These are phyloP conservation scores for Oryza meyeriana DNA, from an alignment of 176 grass and related monocot genomes.

Conservation along the genomic window DNA sequence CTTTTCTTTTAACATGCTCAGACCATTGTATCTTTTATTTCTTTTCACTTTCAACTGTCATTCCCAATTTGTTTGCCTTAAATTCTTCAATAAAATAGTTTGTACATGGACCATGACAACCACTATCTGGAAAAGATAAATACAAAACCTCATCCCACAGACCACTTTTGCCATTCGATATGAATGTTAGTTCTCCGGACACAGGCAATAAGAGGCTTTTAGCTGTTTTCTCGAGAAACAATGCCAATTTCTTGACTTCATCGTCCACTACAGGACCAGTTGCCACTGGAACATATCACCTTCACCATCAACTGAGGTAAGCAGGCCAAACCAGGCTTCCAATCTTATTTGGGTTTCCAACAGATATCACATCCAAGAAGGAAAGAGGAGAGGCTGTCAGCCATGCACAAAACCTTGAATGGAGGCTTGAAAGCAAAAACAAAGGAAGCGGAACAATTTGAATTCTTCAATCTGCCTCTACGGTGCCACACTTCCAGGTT, in stretches of 20 bases:
- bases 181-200: conserved; percentile 52
- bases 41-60: conserved; percentile 56
- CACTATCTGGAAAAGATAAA: conserved; percentile 52
- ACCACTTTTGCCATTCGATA: conserved; percentile 58
- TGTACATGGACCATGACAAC: conserved; percentile 51
- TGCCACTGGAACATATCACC: conserved; percentile 60
- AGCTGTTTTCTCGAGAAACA: conserved; percentile 79
- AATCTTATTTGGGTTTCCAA: conserved; percentile 64
- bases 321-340: conserved; percentile 58
- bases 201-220: conserved; percentile 48
- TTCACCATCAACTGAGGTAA: conserved; percentile 66
- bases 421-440: conserved; percentile 70
- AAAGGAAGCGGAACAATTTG: conserved; percentile 66
- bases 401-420: conserved; percentile 79
- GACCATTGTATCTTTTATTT: conserved; percentile 65
- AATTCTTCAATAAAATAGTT: conserved; percentile 71
- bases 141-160: conserved; percentile 53
- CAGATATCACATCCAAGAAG: conserved; percentile 56
- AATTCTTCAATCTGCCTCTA: conserved; percentile 52
- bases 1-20: conserved; percentile 48
- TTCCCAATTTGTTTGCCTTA: conserved; percentile 58
- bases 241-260: conserved; percentile 63
- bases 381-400: conserved; percentile 71
- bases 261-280: conserved; percentile 55
- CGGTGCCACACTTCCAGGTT: conserved; percentile 66